Conservation (phyloP, 202 grass and related monocot genomes). For the Hordeum pubiflorum region DNA sequence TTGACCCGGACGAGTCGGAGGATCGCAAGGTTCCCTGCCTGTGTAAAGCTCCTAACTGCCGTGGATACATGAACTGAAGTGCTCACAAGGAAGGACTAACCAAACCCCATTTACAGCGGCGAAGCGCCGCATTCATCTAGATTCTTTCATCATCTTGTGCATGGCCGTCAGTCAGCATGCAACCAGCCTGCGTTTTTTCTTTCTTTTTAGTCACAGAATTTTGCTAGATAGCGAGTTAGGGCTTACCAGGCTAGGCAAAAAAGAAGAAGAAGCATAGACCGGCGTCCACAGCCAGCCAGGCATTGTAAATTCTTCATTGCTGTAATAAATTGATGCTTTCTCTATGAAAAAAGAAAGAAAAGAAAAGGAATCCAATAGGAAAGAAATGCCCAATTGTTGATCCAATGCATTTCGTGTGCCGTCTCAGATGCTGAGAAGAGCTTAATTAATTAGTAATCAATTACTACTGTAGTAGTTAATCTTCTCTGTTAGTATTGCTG, state of each 20-base stretch:
- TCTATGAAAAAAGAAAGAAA: not conserved
- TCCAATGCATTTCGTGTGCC: not conserved
- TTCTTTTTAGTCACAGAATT: not conserved
- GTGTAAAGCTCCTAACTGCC: slow-evolving; percentile 68
- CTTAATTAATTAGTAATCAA: too few relatives aligned
- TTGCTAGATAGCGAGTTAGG: slow-evolving; percentile 6
- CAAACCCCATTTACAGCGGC: slow-evolving; percentile 11
- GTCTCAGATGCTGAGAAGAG: too few relatives aligned
- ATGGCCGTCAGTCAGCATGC: slow-evolving; percentile 6
- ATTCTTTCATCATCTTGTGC: slow-evolving; percentile 32
- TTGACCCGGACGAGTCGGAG: slow-evolving; percentile 76
- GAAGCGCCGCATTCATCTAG: slow-evolving; percentile 17
- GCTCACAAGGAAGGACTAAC: slow-evolving; percentile 23
- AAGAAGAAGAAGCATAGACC: not conserved
- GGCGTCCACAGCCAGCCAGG: not conserved
- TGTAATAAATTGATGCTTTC: slow-evolving; percentile 4
- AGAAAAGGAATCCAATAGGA: not conserved
- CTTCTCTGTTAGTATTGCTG: not conserved
- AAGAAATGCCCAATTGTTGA: not conserved
- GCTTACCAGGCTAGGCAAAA: not conserved
- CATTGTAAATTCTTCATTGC: slow-evolving; percentile 24
- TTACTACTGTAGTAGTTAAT: too few relatives aligned
- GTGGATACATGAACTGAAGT: slow-evolving; percentile 70
- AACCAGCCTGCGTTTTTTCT: not conserved
- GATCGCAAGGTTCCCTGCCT: slow-evolving; percentile 76